Base-by-base conservation (phyloP, 495 filamentous ascomycete genomes). In the Schizothecium vesticola region DNA sequence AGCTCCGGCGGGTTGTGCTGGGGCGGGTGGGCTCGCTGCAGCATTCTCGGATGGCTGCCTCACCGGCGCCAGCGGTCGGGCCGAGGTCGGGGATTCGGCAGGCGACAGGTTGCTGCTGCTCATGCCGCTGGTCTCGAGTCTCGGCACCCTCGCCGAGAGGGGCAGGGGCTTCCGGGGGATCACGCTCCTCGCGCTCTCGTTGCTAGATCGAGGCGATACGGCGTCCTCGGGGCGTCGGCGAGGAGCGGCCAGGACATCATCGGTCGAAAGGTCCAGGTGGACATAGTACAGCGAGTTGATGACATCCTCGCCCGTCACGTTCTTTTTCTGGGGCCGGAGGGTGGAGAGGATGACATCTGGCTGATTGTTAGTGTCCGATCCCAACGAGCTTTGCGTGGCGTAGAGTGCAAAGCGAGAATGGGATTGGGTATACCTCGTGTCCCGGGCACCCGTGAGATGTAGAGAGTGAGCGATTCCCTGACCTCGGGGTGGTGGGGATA, bases 291-390 rank as follows among this genome's bases (percentile, higher is more conserved):
- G 84, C 12, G 90, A 95, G 70, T 89, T 91, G 60, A 90, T 87
- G 36, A 98, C 90, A 76, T 97, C 94, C 74, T 92, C 89, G 9
- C 87, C 91, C 0, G 91, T 96, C 26, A 98, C 91, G 55, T 92
- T 92, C 76, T 94, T 95, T 21, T 89, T 82, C 21, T 91, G 87
- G 21, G 95, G 95, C 77, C 94, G 94, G 23, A 96, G 80, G 1
- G 95, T 91, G 10, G 94, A 94, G n/a, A 98, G 86, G 67, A 99
- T 95, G 58, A 98, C 85, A 84, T 98, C 95, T 96, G 66, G 26
- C 5, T 0, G 36, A 3, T 2, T 7, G 24, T n/a, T 8, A 55
- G 11, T 8, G 68, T 63, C 63, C 72, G 11, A 36, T 36, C 31
- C 10, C 31, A 36, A 13, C 3, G 31, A 36, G 11, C 31, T 36